These are phyloP conservation scores for Diplotaxis tenuifolia DNA, from an alignment of 345 rosid species.

Conservation along the genomic window DNA sequence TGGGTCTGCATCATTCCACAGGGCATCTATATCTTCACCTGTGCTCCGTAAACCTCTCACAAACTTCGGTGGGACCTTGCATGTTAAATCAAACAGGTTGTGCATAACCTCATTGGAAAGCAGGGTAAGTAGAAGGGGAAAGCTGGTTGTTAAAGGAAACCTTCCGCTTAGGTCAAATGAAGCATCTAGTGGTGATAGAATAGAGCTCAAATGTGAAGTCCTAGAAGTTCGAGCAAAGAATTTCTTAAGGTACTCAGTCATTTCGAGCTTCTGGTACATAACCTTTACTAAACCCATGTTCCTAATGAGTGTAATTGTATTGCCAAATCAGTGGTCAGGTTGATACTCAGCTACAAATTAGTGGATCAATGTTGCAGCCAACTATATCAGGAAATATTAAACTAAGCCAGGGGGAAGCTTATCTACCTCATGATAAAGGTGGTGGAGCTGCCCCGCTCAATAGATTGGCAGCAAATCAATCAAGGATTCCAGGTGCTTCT, in stretches of 20 bases:
- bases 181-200: constrained; percentile 64
- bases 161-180: constrained; percentile 84
- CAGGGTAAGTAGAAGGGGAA: constrained; percentile 87
- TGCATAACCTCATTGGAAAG: constrained; percentile 80
- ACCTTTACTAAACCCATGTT: not conserved
- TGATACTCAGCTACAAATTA: constrained; percentile 82
- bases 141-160: constrained; percentile 80
- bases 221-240: constrained; percentile 95
- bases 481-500: constrained; percentile 62
- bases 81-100: constrained; percentile 83
- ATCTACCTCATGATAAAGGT: constrained; percentile 96
- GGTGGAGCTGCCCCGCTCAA: constrained; percentile 68
- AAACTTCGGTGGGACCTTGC: constrained; percentile 82
- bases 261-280: not conserved
- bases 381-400: constrained; percentile 89
- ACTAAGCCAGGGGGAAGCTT: constrained; percentile 97
- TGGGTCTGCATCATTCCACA: constrained; percentile 87
- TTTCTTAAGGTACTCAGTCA: constrained; percentile 57
- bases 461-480: constrained; percentile 69
- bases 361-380: constrained; percentile 94
- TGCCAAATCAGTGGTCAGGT: constrained; percentile 86
- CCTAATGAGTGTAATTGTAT: constrained; percentile 10
- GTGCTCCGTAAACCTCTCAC: constrained; percentile 85
- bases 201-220: constrained; percentile 93
- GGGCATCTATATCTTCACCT: constrained; percentile 90